Evolutionary conservation across 441 rosid species (phyloP).

Genomic region (Codiaeum variegatum): DNA sequence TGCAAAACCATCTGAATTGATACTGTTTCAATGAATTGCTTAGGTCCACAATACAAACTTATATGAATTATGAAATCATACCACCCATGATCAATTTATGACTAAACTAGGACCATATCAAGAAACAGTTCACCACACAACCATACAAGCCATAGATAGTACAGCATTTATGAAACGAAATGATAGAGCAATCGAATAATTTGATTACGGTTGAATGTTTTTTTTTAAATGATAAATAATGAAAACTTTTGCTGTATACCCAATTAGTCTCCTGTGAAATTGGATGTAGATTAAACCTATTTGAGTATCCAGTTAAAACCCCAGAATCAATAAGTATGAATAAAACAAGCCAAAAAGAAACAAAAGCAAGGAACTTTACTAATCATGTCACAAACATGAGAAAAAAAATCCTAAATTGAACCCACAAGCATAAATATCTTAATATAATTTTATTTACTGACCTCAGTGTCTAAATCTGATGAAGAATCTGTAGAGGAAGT

Average conservation of each 20-base stretch:
- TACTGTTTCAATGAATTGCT: not conserved
- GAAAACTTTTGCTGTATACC: not conserved
- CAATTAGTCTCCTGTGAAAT: not conserved
- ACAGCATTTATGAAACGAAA: conserved; percentile 1
- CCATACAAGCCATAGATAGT: not conserved
- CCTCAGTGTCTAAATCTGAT: conserved; percentile 58
- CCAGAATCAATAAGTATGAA: conserved; percentile 2
- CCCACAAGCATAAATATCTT: not conserved
- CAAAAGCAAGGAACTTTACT: not conserved
- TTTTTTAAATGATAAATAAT: no score
- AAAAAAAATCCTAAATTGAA: not conserved
- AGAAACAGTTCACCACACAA: not conserved
- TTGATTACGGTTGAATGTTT: not conserved
- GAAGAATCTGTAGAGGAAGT: conserved; percentile 46
- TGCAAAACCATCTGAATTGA: not conserved
- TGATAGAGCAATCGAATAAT: conserved; percentile 10
- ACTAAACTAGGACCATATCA: not conserved
- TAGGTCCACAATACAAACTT: not conserved
- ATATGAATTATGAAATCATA: not conserved
- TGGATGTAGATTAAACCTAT: not conserved
- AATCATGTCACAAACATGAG: conserved; percentile 2
- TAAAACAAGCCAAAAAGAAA: conserved; percentile 14
- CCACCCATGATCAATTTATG: not conserved
- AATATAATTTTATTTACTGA: conserved; percentile 18
- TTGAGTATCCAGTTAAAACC: not conserved